Percentiles rank a stretch among this genome's conserved stretches.
Conservation (phyloP, 2,329 filamentous ascomycete genomes). For the Fusarium coicis region DNA sequence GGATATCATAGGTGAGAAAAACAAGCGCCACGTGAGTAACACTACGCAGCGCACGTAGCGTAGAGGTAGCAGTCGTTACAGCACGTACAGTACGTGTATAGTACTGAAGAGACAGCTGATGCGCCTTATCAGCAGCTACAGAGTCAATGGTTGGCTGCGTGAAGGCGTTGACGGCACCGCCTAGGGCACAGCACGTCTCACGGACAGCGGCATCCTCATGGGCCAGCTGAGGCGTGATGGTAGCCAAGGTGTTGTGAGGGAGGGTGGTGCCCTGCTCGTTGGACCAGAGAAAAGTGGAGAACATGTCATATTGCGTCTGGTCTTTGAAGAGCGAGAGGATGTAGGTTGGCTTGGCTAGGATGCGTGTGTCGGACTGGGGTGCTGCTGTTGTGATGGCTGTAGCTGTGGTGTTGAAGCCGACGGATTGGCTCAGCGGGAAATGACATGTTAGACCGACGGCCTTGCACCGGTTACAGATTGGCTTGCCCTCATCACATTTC, state of each 20-base stretch:
- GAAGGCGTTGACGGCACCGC: slow-evolving; percentile 29
- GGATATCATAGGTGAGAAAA: slow-evolving; percentile 38
- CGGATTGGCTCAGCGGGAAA: slow-evolving; percentile 13
- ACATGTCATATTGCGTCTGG: slow-evolving; percentile 39
- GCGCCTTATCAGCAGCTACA: slow-evolving; percentile 14
- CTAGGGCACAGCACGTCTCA: slow-evolving; percentile 37
- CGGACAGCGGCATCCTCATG: slow-evolving; percentile 28
- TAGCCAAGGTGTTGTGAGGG: slow-evolving; percentile 30
- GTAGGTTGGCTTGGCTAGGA: slow-evolving; percentile 25
- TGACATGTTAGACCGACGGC: slow-evolving; percentile 22
- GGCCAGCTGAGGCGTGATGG: slow-evolving; percentile 37
- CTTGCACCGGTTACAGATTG: slow-evolving; percentile 31
- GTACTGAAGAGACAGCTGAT: slow-evolving; percentile 24
- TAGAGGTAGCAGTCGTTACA: slow-evolving; percentile 2
- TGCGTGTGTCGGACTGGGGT: slow-evolving; percentile 18
- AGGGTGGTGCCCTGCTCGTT: slow-evolving; percentile 32
- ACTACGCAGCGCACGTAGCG: slow-evolving; percentile 9
- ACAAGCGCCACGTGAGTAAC: slow-evolving; percentile 37
- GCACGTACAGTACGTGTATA: slow-evolving; percentile 35
- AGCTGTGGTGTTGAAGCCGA: not conserved
- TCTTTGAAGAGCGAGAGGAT: slow-evolving; percentile 30
- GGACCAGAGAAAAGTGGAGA: slow-evolving; percentile 33
- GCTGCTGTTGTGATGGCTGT: not conserved
- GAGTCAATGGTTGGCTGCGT: slow-evolving; percentile 11
- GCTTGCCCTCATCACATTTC: slow-evolving; percentile 41